phyloP scores from a whole-genome alignment of 805 yeast genomes.

The Priceomyces castillae region DNA sequence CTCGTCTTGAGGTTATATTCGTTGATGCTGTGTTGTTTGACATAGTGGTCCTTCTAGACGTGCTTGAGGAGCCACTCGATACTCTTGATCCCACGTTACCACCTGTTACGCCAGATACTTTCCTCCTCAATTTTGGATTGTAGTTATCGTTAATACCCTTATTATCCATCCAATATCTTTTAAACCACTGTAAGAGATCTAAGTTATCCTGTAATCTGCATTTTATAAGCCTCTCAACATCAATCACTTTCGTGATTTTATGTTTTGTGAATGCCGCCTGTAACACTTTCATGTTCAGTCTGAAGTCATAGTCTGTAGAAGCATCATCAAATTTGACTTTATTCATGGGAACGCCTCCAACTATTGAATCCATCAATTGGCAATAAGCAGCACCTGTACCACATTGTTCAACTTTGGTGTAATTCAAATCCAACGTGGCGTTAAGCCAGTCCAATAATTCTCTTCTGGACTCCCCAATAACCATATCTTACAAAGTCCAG shows the following conservation, averaged over 20 bases:
- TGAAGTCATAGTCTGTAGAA: conserved; percentile 68
- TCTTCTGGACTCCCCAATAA: conserved; percentile 70
- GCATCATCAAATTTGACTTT: conserved; percentile 68
- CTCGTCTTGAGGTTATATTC: conserved; percentile 18
- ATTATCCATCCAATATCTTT: conserved; percentile 75
- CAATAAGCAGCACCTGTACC: conserved; percentile 96
- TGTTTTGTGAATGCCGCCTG: conserved; percentile 78
- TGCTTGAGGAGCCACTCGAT: conserved; percentile 6
- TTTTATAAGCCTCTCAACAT: conserved; percentile 77
- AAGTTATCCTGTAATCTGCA: conserved; percentile 92
- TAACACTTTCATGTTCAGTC: conserved; percentile 78
- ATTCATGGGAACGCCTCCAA: conserved; percentile 75
- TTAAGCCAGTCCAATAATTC: conserved; percentile 88
- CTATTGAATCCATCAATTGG: conserved; percentile 84
- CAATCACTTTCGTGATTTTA: conserved; percentile 67
- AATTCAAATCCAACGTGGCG: conserved; percentile 57
- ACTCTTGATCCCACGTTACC: conserved; percentile 7
- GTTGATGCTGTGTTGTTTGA: conserved; percentile 9
- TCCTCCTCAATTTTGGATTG: conserved; percentile 52
- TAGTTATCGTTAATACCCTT: conserved; percentile 61
- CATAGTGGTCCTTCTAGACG: conserved; percentile 8
- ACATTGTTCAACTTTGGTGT: conserved; percentile 83
- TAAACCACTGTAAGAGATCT: conserved; percentile 92
- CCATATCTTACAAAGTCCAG: conserved; percentile 5
- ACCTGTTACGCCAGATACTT: conserved; percentile 6